Conservation (phyloP, 176 grass and related monocot genomes). For the Avena insularis region DNA sequence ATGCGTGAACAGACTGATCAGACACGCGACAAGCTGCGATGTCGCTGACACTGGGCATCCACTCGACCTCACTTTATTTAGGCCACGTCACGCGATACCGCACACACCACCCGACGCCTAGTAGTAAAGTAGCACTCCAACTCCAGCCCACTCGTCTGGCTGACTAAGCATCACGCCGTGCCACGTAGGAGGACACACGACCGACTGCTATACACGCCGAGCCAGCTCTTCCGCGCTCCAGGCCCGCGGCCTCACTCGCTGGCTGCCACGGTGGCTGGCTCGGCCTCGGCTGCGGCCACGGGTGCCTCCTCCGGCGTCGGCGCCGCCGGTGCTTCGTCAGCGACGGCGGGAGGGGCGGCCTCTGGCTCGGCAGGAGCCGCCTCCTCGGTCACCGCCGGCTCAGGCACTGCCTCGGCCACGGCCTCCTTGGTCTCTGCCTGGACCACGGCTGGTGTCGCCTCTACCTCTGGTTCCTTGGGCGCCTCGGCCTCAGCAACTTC, state of each 20-base stretch:
- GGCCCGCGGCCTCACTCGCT: constrained; percentile 38
- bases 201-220: constrained; percentile 1
- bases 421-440: constrained; percentile 45
- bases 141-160: not conserved
- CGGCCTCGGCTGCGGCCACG: not conserved
- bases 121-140: not conserved
- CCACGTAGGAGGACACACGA: constrained; percentile 34
- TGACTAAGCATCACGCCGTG: constrained; percentile 17
- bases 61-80: constrained; percentile 40
- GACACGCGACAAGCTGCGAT: not conserved
- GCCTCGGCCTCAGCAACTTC: no score
- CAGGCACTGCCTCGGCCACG: not conserved
- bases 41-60: constrained; percentile 20
- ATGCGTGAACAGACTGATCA: not conserved
- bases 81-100: constrained; percentile 42
- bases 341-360: not conserved
- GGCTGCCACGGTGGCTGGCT: constrained; percentile 1
- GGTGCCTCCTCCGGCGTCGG: not conserved
- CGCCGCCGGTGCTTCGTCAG: not conserved
- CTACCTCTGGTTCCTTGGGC: not conserved
- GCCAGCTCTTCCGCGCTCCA: not conserved
- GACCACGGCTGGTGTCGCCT: not conserved
- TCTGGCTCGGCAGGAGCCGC: constrained; percentile 31
- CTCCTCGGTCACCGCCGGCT: constrained; percentile 10
- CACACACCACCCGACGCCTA: not conserved